Base-by-base conservation (phyloP, 139 green algal genomes). In the Picocystis salinarum region DNA sequence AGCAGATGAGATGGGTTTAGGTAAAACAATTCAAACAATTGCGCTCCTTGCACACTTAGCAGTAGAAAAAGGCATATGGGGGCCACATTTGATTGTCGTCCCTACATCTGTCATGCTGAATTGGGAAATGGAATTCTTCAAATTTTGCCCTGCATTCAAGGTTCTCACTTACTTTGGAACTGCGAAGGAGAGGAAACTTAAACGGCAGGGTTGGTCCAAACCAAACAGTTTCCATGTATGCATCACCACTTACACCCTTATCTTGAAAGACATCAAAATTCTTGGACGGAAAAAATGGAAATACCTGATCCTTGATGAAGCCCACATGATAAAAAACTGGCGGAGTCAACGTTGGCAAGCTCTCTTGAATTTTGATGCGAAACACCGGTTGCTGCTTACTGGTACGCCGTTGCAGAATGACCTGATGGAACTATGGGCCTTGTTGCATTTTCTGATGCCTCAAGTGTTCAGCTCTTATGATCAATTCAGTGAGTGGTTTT, bases 311-410 rank as follows among this genome's bases (percentile, higher is more conserved):
- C 65, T 97, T 46, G 87, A 97, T 44, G 87, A 97, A 67, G 87
- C 87, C n/a, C 87, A 97, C 70, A 94, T 97, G 80, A 97, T 97
- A 65, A 97, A 97, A 69, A 97, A 97, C 67, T 97, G 87, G 87
- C 79, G 82, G 58, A 83, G 63, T 52, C 82, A 93, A 72, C 66
- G 87, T 10, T 97, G 87, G 87, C 83, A 93, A 70, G 91, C 77
- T 18, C 76, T 97, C 59, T 74, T 97, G 51, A 79, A 88, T 53
- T 97, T 97, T 69, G 89, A 90, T 61, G 70, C 64, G 51, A 87
- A 89, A 61, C 75, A 82, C 34, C 64, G 87, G 40, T 71, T 97
- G 42, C 79, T 97, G 30, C 83, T 97, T 53, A 97, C 87, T 10
- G 77, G 82, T 50, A 84, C 76, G n/a, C 75, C 76, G 4, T 67